Evolutionary conservation across 495 filamentous ascomycete species (phyloP).

Genomic region (Aspergillus asperescens): DNA sequence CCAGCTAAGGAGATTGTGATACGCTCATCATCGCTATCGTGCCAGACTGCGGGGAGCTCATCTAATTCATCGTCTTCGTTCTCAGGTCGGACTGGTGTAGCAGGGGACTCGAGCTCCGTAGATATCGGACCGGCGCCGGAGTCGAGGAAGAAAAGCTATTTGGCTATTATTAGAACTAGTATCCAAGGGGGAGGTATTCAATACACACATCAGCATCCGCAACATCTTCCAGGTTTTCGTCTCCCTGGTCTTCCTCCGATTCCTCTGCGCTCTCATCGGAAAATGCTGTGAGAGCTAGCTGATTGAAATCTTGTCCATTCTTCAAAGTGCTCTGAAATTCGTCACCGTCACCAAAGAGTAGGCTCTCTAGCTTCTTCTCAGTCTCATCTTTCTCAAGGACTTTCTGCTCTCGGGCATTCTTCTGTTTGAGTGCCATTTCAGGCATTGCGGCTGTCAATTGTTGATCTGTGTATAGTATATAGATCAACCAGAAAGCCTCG

Average conservation of each 20-base stretch:
- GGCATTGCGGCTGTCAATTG: constrained; percentile 24
- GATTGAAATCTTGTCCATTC: constrained; percentile 30
- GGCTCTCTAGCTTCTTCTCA: constrained; percentile 76
- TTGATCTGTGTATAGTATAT: too few species aligned
- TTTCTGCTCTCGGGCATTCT: constrained; percentile 37
- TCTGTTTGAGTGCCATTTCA: constrained; percentile 29
- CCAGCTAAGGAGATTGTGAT: constrained; percentile 74
- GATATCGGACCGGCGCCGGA: constrained; percentile 47
- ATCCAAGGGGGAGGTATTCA: background rate
- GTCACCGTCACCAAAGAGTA: constrained; percentile 80
- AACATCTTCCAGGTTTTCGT: constrained; percentile 37
- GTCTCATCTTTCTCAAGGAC: constrained; percentile 65
- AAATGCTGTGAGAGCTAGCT: constrained; percentile 29
- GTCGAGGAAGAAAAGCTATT: constrained; percentile 66
- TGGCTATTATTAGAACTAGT: constrained; percentile 16
- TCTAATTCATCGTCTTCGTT: constrained; percentile 28
- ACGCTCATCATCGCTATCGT: constrained; percentile 93
- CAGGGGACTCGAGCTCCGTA: constrained; percentile 38
- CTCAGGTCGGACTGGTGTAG: constrained; percentile 28
- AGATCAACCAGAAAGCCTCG: background rate
- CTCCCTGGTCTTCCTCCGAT: constrained; percentile 20
- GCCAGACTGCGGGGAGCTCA: constrained; percentile 60
- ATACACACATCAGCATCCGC: constrained; percentile 60
- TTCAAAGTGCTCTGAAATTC: constrained; percentile 71
- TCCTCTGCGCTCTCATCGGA: constrained; percentile 35